Conservation (phyloP, 83 land plant genomes). For the Picea abies region DNA sequence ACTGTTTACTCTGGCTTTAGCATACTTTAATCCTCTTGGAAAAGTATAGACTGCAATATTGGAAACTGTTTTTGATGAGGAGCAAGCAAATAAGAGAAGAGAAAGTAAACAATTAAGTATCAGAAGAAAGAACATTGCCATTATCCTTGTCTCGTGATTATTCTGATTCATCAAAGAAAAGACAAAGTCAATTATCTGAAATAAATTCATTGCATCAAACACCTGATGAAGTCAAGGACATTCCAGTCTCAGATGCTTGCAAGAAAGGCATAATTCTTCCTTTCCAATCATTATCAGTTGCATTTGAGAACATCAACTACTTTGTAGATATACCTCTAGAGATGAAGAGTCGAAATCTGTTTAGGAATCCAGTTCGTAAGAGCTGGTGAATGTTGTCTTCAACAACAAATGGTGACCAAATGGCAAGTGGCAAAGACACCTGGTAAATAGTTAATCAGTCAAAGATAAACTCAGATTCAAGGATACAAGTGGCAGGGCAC, state of each 20-base stretch:
- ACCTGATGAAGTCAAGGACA: not conserved
- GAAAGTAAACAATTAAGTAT: not conserved
- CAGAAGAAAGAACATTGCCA: not conserved
- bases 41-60: slow-evolving; percentile 34
- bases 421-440: too few relatives aligned
- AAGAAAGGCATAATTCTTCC: slow-evolving; percentile 35
- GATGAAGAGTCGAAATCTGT: too few relatives aligned
- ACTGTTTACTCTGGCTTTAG: slow-evolving; percentile 28
- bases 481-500: too few relatives aligned
- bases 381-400: too few relatives aligned
- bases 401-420: too few relatives aligned
- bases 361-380: too few relatives aligned
- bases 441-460: too few relatives aligned
- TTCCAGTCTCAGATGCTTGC: not conserved
- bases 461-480: too few relatives aligned
- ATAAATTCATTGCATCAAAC: too few relatives aligned
- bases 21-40: slow-evolving; percentile 40
- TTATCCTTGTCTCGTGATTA: too few relatives aligned
- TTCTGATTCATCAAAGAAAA: too few relatives aligned
- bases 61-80: slow-evolving; percentile 30
- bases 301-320: slow-evolving; percentile 52
- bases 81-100: slow-evolving; percentile 24
- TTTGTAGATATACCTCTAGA: slow-evolving; percentile 60
- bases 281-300: slow-evolving; percentile 34
- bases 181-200: not conserved